Base-by-base conservation (phyloP, 371 early-diverging fungal genomes). In the Rhizopus sp. region DNA sequence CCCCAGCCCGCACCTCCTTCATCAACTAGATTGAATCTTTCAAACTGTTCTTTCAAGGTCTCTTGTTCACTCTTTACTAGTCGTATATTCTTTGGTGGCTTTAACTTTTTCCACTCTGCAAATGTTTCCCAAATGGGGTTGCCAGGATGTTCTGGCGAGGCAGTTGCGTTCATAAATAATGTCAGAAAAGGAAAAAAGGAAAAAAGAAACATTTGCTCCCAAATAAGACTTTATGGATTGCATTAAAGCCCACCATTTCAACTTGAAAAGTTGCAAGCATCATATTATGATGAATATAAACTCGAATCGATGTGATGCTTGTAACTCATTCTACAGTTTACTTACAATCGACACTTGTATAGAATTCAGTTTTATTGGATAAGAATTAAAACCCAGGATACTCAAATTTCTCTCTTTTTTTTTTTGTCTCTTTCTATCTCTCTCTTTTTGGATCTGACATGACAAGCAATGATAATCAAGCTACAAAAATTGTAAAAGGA, bases 91-190 rank as follows among this genome's bases (percentile, higher is more conserved):
- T 7, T 41, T n/a, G 65, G 53, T 39, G 32, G 12, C n/a, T 50
- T 65, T 32, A 35, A 23, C 23, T 45, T 65, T 4, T 46, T 37
- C 69, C 69, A 69, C n/a, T 61, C 59, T n/a, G 42, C 16, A 35
- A 46, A 42, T 3, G 23, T 59, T 55, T 59, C 42, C 69, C 69
- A 69, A 30, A 47, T 50, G 0, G 62, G 65, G 31, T 62, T 44
- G 6, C 59, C 65, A 32, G 69, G 69, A 62, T 69, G 69, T 16
- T 58, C 30, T 7, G 69, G 69, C 16, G 35, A 42, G 23, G 23
- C 23, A 23, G 2, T 23, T 38, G 44, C 1, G 17, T 23, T 55
- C 55, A 55, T 55, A 17, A 8, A 16, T 30, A 5, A 32, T 5
- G 13, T 34, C 15, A 50, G 50, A 38, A 35, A 44, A 34, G 16